Evolutionary conservation across 768 basidiomycete genomes (phyloP).

Genomic region (Naganishia antarctica): DNA sequence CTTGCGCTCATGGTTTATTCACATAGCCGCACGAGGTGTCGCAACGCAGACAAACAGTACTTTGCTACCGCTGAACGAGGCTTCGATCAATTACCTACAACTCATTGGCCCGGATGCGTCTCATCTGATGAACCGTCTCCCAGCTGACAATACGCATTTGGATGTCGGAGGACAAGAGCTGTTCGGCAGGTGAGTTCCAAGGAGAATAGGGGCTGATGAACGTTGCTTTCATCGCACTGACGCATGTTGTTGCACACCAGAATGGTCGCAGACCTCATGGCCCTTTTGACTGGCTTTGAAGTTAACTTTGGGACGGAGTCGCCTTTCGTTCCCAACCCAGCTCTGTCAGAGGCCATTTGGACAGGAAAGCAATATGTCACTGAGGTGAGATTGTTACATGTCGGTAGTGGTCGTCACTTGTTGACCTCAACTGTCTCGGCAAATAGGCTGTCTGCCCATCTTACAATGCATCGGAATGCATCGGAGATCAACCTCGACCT

Average conservation of each 20-base stretch:
- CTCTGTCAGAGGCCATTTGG: slow-evolving; percentile 24
- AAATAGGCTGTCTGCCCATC: slow-evolving; percentile 21
- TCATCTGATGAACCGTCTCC: slow-evolving; percentile 23
- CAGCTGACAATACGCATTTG: slow-evolving; percentile 23
- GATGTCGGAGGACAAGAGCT: slow-evolving; percentile 21
- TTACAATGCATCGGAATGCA: slow-evolving; percentile 24
- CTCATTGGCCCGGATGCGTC: slow-evolving; percentile 19
- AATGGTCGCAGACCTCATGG: slow-evolving; percentile 25
- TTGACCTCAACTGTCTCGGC: no score
- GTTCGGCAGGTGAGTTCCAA: slow-evolving; percentile 10
- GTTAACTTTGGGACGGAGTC: slow-evolving; percentile 1
- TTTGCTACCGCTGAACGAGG: slow-evolving; percentile 13
- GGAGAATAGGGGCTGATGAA: neutral
- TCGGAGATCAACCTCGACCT: slow-evolving; percentile 15
- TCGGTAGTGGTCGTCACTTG: no score
- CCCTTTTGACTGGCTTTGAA: slow-evolving; percentile 20
- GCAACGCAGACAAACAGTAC: slow-evolving; percentile 21
- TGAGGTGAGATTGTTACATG: neutral
- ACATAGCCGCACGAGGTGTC: slow-evolving; percentile 16
- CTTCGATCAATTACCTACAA: slow-evolving; percentile 23
- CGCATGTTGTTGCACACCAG: neutral
- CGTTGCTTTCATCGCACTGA: neutral
- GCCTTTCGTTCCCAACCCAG: slow-evolving; percentile 17
- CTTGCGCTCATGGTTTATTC: neutral
- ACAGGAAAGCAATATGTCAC: slow-evolving; percentile 25